These are phyloP conservation scores for Trichophyton mentagrophytes DNA, from an alignment of 2,329 filamentous ascomycete species.

Conservation along the genomic window DNA sequence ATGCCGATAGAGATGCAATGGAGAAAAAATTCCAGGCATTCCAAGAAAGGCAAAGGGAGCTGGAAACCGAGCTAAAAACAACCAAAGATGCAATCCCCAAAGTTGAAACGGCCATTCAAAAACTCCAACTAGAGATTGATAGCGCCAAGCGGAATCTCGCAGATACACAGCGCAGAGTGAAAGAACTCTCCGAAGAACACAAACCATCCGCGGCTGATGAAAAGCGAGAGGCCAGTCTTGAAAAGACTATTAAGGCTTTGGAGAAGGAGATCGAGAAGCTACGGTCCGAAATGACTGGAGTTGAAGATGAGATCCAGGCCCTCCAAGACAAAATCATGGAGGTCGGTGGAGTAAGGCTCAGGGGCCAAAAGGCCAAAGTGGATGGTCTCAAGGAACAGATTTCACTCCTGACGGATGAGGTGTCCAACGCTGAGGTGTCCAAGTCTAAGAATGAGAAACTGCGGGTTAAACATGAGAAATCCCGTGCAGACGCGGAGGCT, in stretches of 20 bases:
- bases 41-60: conserved; percentile 68
- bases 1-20: conserved; percentile 70
- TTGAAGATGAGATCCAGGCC: conserved; percentile 84
- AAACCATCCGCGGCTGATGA: conserved; percentile 72
- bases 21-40: conserved; percentile 75
- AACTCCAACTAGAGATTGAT: conserved; percentile 75
- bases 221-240: conserved; percentile 54
- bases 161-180: conserved; percentile 71
- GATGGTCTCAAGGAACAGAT: conserved; percentile 82
- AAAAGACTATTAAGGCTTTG: conserved; percentile 64
- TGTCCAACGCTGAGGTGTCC: conserved; percentile 73
- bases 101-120: conserved; percentile 82
- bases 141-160: conserved; percentile 72
- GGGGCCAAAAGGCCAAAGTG: conserved; percentile 80
- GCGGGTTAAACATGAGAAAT: conserved; percentile 72
- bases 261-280: conserved; percentile 69
- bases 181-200: conserved; percentile 71
- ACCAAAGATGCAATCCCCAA: conserved; percentile 68
- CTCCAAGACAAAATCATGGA: conserved; percentile 98
- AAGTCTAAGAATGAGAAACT: conserved; percentile 93
- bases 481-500: conserved; percentile 61
- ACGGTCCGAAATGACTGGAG: conserved; percentile 69
- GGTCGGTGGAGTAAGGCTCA: conserved; percentile 83
- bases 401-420: conserved; percentile 62
- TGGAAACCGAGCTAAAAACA: conserved; percentile 60